phyloP scores from a whole-genome alignment of 1,284 basidiomycete species.

The Hymenochaete sp. region DNA sequence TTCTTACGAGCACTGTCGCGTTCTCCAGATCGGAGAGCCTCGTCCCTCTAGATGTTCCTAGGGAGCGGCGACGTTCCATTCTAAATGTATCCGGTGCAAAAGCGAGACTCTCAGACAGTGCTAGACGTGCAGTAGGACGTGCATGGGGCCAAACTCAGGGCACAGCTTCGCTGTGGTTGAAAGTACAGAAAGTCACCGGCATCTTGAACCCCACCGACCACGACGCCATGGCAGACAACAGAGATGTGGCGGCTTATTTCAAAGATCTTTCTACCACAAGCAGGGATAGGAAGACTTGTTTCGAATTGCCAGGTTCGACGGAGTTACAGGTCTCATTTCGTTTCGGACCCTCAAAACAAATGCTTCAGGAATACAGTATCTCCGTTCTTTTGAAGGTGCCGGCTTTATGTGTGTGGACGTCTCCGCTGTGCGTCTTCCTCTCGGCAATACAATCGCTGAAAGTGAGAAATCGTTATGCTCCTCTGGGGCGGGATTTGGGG shows the following conservation, averaged over 20 bases:
- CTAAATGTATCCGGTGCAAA: slow-evolving; percentile 52
- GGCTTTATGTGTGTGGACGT: no score
- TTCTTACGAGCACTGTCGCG: slow-evolving; percentile 43
- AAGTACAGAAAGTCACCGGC: slow-evolving; percentile 30
- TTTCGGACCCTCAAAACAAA: slow-evolving; percentile 13
- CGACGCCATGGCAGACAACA: background rate
- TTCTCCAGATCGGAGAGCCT: slow-evolving; percentile 42
- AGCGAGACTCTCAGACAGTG: slow-evolving; percentile 47
- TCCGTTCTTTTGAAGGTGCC: slow-evolving; percentile 10
- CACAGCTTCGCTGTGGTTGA: slow-evolving; percentile 41
- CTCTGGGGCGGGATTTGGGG: no score
- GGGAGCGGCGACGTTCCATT: no score
- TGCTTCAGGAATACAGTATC: slow-evolving; percentile 12
- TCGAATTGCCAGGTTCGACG: slow-evolving; percentile 9
- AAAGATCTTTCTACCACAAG: slow-evolving; percentile 10
- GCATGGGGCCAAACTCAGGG: slow-evolving; percentile 58
- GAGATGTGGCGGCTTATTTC: slow-evolving; percentile 6
- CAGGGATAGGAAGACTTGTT: slow-evolving; percentile 3
- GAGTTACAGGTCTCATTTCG: slow-evolving; percentile 4
- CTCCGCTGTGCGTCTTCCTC: no score
- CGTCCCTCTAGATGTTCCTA: no score
- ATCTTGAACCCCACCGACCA: slow-evolving; percentile 5
- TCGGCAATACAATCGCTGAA: no score
- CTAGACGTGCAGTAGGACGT: slow-evolving; percentile 55
- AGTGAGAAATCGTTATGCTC: no score